A percentile compares a stretch with the other conserved stretches of the same genome.
Evolutionary conservation across 1,139 yeast species (phyloP).

Genomic region (Candida sp.): DNA sequence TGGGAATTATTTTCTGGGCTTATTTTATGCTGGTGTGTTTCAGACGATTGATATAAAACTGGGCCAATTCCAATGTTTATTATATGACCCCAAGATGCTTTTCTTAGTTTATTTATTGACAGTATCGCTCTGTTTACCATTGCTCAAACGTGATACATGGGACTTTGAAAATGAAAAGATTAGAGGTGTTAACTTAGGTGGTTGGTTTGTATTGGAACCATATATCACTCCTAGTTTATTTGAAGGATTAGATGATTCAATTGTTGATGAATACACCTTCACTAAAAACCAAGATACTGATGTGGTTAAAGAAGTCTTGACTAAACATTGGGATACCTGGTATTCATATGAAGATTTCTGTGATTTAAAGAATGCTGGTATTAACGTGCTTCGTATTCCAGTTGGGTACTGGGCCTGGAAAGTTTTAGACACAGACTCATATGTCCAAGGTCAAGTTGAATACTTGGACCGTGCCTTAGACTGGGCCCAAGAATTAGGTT

Average conservation of each 20-base stretch:
- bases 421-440: constrained; percentile 67
- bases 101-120: background rate
- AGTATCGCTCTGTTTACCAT: background rate
- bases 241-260: constrained; percentile 24
- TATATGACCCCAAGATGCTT: background rate
- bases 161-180: constrained; percentile 54
- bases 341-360: constrained; percentile 70
- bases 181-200: constrained; percentile 85
- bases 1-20: background rate
- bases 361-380: constrained; percentile 60
- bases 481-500: constrained; percentile 64
- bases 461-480: constrained; percentile 72
- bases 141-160: constrained; percentile 16
- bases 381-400: constrained; percentile 87
- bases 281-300: constrained; percentile 61
- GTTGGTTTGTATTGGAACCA: constrained; percentile 87
- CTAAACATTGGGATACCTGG: constrained; percentile 79
- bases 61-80: background rate
- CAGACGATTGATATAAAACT: background rate
- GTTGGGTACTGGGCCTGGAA: constrained; percentile 96
- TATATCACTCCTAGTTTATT: constrained; percentile 84
- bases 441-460: constrained; percentile 77
- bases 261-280: constrained; percentile 79
- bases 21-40: background rate
- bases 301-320: constrained; percentile 49